Evolutionary conservation across 78 protist species (phyloP), one percentile per base, ranked within the genome.

Genomic region (Creolimax fragrantissima): DNA sequence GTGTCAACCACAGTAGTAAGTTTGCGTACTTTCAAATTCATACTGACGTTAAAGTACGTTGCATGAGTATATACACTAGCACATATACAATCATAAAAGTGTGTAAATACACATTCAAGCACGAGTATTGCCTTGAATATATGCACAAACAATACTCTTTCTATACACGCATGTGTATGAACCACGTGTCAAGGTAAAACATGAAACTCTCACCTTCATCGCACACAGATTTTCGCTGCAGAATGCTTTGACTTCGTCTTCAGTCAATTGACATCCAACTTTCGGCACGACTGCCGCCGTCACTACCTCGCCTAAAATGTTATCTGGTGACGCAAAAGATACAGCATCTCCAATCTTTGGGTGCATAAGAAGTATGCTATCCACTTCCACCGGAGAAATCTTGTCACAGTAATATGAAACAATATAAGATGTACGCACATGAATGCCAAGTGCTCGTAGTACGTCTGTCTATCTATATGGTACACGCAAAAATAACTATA

Each of bases 301-400:
- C 45, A 95, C 94, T 37, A 91, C 95, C 81, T 96, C 95, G 3
- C 97, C 97, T 89, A 94, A 94, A 44, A 93, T 94, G 74, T 81
- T 83, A 81, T 96, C 96, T n/a, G 97, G 97, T 11, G 94, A 95
- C 41, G 95, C 96, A 74, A 96, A 96, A 5, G 95, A 84, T 11
- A 96, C 96, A 3, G 97, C 97, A 43, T 96, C 97, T 2, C 91
- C 92, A 32, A 96, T 84, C 11, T 42, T 58, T 3, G 92, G 94
- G 44, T 95, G 92, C 45, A 81, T 94, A 39, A 96, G 89, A 81
- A 96, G 94, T 3, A 91, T 94, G n/a, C 92, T 93, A 45, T 96
- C 97, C 39, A 96, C 94, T 42, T 95, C 97, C 6, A 94, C 85
- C 35, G 97, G 97, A 11, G 94, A 86, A 42, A 94, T 88, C 90